phyloP scores from a whole-genome alignment of 73 alveolate species.

The Diophrys appendiculata region DNA sequence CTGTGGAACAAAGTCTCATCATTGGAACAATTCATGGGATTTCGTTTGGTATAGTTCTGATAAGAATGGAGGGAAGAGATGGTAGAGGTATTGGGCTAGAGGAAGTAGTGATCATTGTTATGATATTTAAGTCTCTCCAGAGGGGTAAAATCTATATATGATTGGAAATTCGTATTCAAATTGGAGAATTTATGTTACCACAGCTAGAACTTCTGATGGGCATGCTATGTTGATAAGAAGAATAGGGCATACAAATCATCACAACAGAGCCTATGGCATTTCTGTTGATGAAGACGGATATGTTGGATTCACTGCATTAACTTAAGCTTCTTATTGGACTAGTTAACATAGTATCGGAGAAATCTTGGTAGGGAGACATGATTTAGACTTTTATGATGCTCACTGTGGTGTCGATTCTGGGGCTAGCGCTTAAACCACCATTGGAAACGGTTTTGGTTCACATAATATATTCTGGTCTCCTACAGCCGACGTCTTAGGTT shows the following conservation, averaged over 20 bases:
- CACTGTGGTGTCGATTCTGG: background rate
- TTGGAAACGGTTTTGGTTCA: background rate
- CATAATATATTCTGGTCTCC: no score
- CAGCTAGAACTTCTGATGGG: background rate
- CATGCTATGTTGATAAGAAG: background rate
- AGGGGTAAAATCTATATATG: background rate
- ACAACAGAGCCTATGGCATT: background rate
- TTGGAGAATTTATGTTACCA: background rate
- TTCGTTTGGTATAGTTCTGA: background rate
- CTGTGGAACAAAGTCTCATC: background rate
- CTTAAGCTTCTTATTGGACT: background rate
- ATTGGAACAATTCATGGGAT: background rate
- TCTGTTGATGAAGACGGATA: background rate
- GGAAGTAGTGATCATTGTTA: background rate
- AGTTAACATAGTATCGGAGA: background rate
- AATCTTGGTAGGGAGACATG: background rate
- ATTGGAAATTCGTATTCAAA: background rate
- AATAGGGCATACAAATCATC: background rate
- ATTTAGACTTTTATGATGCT: background rate
- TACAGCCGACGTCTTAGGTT: background rate
- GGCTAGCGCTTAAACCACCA: background rate
- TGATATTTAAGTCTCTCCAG: background rate
- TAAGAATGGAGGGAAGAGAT: background rate
- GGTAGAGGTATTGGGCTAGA: background rate
- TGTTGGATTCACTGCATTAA: background rate